phyloP scores from a whole-genome alignment of 2,329 filamentous ascomycete species.

The Colletotrichum sp. region DNA sequence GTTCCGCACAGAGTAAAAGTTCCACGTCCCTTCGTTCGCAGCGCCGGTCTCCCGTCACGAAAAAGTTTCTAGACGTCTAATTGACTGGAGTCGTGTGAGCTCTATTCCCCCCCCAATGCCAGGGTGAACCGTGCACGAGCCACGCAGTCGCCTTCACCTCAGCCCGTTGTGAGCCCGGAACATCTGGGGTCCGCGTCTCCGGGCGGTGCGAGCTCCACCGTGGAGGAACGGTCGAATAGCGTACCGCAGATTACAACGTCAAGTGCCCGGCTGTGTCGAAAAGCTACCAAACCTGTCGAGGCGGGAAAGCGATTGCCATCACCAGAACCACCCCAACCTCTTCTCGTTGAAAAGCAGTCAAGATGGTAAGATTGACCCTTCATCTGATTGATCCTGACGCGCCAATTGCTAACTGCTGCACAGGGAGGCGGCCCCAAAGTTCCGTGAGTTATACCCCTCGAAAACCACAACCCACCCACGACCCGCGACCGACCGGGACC shows the following conservation, averaged over 20 bases:
- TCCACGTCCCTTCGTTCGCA: conserved; percentile 15
- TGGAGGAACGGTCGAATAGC: background rate
- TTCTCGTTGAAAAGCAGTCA: conserved; percentile 45
- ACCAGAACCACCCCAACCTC: conserved; percentile 21
- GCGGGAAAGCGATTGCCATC: conserved; percentile 26
- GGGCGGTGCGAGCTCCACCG: conserved; percentile 3
- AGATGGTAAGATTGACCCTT: conserved; percentile 56
- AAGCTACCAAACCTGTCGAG: conserved; percentile 9
- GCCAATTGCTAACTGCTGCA: conserved; percentile 42
- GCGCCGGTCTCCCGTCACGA: conserved; percentile 23
- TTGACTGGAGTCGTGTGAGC: conserved; percentile 38
- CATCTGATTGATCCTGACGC: background rate
- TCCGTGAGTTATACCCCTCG: conserved; percentile 50
- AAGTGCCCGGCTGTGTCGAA: background rate
- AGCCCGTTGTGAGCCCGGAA: background rate
- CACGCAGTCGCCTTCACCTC: background rate
- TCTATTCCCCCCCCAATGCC: background rate
- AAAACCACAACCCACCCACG: background rate
- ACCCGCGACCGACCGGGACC: background rate
- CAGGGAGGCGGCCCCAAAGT: conserved; percentile 78
- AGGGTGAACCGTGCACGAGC: conserved; percentile 10
- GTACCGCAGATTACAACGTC: conserved; percentile 14
- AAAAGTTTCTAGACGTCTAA: conserved; percentile 39
- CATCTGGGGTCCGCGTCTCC: conserved; percentile 11
- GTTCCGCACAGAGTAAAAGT: conserved; percentile 3